Evolutionary conservation across 768 basidiomycete species (phyloP).

Genomic region (Gelatoporia subvermispora): DNA sequence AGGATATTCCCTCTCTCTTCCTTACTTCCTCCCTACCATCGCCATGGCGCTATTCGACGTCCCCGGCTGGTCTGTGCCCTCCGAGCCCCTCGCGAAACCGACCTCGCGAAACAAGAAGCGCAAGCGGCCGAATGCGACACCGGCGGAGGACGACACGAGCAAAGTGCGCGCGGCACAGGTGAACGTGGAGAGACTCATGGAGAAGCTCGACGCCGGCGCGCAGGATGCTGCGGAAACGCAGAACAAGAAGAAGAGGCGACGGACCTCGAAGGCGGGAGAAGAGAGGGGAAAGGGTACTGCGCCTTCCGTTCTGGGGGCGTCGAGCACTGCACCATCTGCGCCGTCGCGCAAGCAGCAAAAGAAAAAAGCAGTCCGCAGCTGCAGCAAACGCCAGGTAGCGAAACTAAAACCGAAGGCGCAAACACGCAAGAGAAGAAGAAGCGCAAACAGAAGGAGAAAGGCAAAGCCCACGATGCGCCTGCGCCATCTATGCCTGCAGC

Average conservation of each 20-base stretch:
- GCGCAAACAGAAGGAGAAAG: background rate
- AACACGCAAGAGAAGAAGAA: background rate
- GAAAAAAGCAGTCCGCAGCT: background rate
- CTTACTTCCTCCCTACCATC: background rate
- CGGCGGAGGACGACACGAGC: conserved; percentile 12
- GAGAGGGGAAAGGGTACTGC: too few relatives aligned
- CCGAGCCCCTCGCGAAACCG: conserved; percentile 12
- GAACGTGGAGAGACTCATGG: conserved; percentile 33
- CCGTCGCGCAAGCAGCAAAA: background rate
- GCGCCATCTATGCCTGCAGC: too few relatives aligned
- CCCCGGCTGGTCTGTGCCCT: conserved; percentile 30
- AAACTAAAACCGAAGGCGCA: too few relatives aligned
- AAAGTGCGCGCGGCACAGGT: conserved; percentile 21
- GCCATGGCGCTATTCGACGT: conserved; percentile 31
- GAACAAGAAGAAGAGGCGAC: conserved; percentile 12
- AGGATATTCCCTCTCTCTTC: background rate
- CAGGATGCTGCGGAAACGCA: conserved; percentile 1
- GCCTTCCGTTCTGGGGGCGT: too few relatives aligned
- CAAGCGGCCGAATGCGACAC: conserved; percentile 18
- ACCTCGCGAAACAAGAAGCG: conserved; percentile 19
- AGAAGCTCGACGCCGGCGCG: conserved; percentile 18
- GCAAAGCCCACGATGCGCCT: background rate
- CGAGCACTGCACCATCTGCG: background rate
- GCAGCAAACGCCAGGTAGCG: background rate
- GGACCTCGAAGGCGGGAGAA: conserved; percentile 1